Base-by-base conservation (phyloP, 352 stramenopile genomes). In the Phytophthora pluvialis region DNA sequence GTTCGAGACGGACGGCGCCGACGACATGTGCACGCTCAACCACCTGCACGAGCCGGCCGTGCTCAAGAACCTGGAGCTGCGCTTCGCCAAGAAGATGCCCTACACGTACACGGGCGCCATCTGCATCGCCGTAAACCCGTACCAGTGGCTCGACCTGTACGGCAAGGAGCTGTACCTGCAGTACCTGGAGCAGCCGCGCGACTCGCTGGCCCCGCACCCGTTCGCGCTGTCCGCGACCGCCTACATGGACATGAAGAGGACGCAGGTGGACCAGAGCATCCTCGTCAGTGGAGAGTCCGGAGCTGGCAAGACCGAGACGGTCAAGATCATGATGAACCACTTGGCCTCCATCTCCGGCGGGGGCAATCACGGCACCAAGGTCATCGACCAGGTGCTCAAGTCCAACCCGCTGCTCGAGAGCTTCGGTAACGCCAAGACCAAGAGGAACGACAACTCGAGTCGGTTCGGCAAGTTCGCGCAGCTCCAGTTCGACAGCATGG, bases 241-340 rank as follows among this genome's bases (percentile, higher is more conserved):
- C 15, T 94, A 94, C 60, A 54, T 73, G 26, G 83, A 90, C 71
- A 91, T 93, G 78, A 86, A 91, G 70, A 60, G 83, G 42, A 81
- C 77, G 11, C 72, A 79, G 21, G 82, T 84, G 51, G 88, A 98
- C 75, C 92, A 98, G 73, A 94, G 48, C 38, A 94, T 97, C 48
- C 67, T 97, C 1, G 90, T 97, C 1, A 91, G 77, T 67, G 88
- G 89, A 12, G 89, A 97, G 52, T 94, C 84, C 6, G 89, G 94
- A 25, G 92, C 92, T 12, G 94, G 94, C 16, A 98, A 98, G 75
- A 98, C 93, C 0, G 93, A 98, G 64, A 98, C 93, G n/a, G 92
- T 97, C 25, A 98, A 98, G 78, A 97, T 98, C 60, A 90, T 92
- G 79, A 90, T 91, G 81, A 89, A 93, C 72, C 80, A 94, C 65